Percentiles rank a stretch among this genome's conserved stretches.
These are phyloP conservation scores for Candolleomyces aberdarensis DNA, from an alignment of 768 basidiomycete species.

Conservation along the genomic window DNA sequence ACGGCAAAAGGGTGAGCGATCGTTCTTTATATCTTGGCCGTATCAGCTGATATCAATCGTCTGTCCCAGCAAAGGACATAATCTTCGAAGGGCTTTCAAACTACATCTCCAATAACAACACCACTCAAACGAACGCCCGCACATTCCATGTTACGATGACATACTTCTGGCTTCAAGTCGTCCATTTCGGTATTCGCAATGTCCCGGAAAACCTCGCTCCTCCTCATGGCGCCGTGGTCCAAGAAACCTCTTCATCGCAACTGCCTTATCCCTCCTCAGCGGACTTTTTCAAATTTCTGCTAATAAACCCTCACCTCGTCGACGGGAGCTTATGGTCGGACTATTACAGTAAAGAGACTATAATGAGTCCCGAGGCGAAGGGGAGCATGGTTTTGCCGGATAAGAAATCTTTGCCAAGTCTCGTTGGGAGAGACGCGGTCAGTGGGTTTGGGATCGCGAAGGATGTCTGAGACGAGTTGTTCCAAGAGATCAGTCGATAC, in stretches of 20 bases:
- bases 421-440: conserved; percentile 34
- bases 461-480: too few species aligned
- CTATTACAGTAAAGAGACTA: conserved; percentile 40
- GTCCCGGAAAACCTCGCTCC: not conserved
- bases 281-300: conserved; percentile 35
- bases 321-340: conserved; percentile 41
- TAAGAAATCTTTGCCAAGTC: conserved; percentile 39
- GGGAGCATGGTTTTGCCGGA: conserved; percentile 42
- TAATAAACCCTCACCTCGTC: conserved; percentile 38
- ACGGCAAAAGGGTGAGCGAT: conserved; percentile 35
- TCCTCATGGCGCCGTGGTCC: not conserved
- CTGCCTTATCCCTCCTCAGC: conserved; percentile 14
- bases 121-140: conserved; percentile 31
- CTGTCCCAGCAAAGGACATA: conserved; percentile 35
- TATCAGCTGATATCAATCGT: too few species aligned
- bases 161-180: conserved; percentile 50
- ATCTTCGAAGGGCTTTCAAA: conserved; percentile 40
- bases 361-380: conserved; percentile 41
- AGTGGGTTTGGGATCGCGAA: not conserved
- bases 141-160: conserved; percentile 47
- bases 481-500: too few species aligned
- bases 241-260: not conserved
- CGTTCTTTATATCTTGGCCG: too few species aligned
- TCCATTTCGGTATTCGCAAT: conserved; percentile 43
- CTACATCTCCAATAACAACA: conserved; percentile 34